A percentile compares a stretch with the other conserved stretches of the same genome.
phyloP scores from a whole-genome alignment of 2,329 filamentous ascomycete species.

The Pestalotiopsis sp. region DNA sequence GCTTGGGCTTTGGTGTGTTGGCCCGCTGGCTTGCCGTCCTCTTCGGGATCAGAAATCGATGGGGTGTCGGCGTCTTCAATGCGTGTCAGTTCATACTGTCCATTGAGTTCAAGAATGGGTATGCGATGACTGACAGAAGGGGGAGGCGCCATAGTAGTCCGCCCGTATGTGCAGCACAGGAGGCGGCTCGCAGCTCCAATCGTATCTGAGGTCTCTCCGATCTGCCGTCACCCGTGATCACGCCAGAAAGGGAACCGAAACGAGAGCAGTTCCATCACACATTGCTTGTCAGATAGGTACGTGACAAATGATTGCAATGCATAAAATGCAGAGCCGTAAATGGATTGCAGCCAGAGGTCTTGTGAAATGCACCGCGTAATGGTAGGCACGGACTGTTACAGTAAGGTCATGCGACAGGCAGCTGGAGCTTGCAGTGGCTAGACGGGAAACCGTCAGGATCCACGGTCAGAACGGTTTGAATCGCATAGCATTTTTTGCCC shows the following conservation, averaged over 20 bases:
- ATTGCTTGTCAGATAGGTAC: no score
- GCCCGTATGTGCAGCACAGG: not conserved
- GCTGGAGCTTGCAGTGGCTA: no score
- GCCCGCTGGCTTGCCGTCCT: slow-evolving; percentile 22
- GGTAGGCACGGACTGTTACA: no score
- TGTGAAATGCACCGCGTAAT: no score
- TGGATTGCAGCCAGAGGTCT: no score
- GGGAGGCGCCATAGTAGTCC: not conserved
- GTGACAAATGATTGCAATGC: no score
- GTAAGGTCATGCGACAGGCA: no score
- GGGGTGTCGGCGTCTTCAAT: slow-evolving; percentile 31
- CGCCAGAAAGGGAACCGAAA: not conserved
- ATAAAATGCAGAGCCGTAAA: no score
- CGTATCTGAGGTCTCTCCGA: not conserved
- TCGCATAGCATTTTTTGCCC: no score
- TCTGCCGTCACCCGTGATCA: not conserved
- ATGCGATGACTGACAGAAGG: not conserved
- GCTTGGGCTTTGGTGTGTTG: slow-evolving; percentile 24
- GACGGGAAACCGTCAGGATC: no score
- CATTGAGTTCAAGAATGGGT: not conserved
- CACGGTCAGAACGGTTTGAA: no score
- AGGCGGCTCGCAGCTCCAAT: not conserved
- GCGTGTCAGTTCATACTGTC: not conserved
- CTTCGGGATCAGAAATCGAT: slow-evolving; percentile 32
- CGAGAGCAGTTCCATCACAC: not conserved